Conservation (phyloP, 75 land plant genomes). For the Cryptomeria japonica region DNA sequence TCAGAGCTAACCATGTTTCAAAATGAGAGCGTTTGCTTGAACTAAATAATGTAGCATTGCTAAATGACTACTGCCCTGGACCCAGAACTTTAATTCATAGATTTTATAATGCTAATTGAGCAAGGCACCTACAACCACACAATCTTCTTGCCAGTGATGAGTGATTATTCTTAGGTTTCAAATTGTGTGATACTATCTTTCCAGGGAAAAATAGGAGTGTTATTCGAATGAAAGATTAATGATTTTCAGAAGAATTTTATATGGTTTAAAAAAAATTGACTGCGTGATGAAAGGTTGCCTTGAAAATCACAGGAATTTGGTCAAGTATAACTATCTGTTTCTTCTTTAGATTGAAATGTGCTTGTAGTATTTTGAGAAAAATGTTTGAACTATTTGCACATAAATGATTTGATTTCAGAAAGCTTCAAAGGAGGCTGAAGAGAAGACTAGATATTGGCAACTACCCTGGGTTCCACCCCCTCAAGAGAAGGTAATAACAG, state of each 20-base stretch:
- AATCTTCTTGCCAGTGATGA: neutral
- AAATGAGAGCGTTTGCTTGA: no score
- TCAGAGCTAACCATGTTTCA: neutral
- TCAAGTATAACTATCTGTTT: neutral
- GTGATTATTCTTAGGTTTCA: neutral
- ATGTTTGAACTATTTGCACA: neutral
- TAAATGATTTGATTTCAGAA: constrained; percentile 35
- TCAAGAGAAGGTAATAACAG: constrained; percentile 64
- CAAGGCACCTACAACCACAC: neutral
- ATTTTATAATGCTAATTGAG: neutral
- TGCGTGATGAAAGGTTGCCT: neutral
- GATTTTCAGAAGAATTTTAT: neutral
- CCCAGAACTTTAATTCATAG: no score
- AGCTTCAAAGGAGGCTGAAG: constrained; percentile 72
- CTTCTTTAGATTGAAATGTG: neutral
- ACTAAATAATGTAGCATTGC: neutral
- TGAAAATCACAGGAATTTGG: neutral
- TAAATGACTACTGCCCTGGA: neutral
- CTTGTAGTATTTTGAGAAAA: neutral
- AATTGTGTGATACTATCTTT: neutral
- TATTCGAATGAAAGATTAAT: neutral
- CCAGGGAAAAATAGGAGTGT: neutral
- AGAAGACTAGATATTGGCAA: constrained; percentile 89
- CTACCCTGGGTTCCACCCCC: constrained; percentile 90
- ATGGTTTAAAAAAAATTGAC: neutral